Base-by-base conservation (phyloP, 176 grass and related monocot species). In the Pharus latifolius region DNA sequence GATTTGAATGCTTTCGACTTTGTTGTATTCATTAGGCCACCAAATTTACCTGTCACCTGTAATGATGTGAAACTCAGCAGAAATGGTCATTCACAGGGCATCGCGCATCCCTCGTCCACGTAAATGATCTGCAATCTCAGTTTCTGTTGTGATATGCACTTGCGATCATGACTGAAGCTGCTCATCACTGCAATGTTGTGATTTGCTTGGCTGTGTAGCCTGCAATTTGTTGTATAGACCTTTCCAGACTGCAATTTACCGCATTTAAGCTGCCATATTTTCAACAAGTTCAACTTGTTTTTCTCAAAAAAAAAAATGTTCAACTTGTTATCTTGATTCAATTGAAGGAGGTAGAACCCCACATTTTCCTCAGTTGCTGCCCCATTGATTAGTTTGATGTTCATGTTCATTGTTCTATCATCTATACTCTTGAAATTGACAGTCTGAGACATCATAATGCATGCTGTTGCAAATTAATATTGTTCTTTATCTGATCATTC, bases 221-320 rank as follows among this genome's bases (percentile, higher is more conserved):
- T 56, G 6, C 49, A 55, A n/a, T 69, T 28, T 63, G 40, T 41
- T 68, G 22, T 79, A 74, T 74, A 79, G 3, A 61, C 20, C 51
- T 51, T 74, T 42, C 16, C 27, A 44, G 38, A 51, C 30, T 57
- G 29, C 43, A 65, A 19, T 43, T 56, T 31, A 40, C 42, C 1
- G 15, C 47, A 73, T 73, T 38, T 19, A 3, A 55, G 46, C 26
- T 26, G 60, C 38, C 33, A 44, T 27, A n/a, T n/a, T n/a, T n/a
- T n/a, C n/a, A n/a, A n/a, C n/a, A n/a, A n/a, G n/a, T n/a, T n/a
- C n/a, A n/a, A n/a, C n/a, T n/a, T n/a, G n/a, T n/a, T n/a, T n/a
- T n/a, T n/a, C n/a, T n/a, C n/a, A n/a, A n/a, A n/a, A n/a, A n/a
- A n/a, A n/a, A n/a, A n/a, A n/a, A n/a, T 20, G 42, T 72, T 78